These are phyloP conservation scores for Aspergillus persii DNA, from an alignment of 2,329 filamentous ascomycete genomes.

Conservation along the genomic window DNA sequence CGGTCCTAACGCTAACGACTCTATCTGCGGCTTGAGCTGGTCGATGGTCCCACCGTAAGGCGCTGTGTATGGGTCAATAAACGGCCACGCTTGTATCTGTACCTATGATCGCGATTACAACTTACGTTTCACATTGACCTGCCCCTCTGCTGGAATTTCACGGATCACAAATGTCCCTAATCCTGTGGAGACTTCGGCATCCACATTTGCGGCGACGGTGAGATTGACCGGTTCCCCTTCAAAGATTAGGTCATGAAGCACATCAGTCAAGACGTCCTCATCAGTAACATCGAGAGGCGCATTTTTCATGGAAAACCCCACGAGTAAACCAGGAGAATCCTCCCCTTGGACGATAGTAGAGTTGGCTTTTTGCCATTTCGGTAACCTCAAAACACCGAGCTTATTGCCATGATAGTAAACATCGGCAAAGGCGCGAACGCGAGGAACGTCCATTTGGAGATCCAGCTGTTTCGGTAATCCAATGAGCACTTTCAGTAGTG, in stretches of 20 bases:
- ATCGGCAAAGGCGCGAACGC: slow-evolving; percentile 73
- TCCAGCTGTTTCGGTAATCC: slow-evolving; percentile 82
- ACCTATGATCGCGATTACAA: slow-evolving; percentile 36
- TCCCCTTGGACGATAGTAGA: slow-evolving; percentile 67
- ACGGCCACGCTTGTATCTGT: slow-evolving; percentile 8
- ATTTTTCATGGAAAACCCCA: slow-evolving; percentile 73
- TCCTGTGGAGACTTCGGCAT: slow-evolving; percentile 77
- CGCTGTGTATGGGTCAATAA: slow-evolving; percentile 47
- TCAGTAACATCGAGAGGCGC: slow-evolving; percentile 82
- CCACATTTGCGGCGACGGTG: slow-evolving; percentile 74
- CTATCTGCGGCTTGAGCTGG: slow-evolving; percentile 62
- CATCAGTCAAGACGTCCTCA: slow-evolving; percentile 71
- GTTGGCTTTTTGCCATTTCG: slow-evolving; percentile 79
- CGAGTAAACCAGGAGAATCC: slow-evolving; percentile 63
- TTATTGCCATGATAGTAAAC: slow-evolving; percentile 75
- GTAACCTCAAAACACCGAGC: slow-evolving; percentile 75
- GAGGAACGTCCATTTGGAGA: slow-evolving; percentile 74
- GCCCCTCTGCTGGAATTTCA: slow-evolving; percentile 77
- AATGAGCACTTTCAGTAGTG: slow-evolving; percentile 75
- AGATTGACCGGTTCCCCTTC: slow-evolving; percentile 68
- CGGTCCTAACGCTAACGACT: slow-evolving; percentile 68
- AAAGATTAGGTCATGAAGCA: slow-evolving; percentile 79
- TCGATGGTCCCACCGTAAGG: slow-evolving; percentile 54
- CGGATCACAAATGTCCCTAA: slow-evolving; percentile 78
- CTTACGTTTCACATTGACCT: slow-evolving; percentile 92